phyloP scores from a whole-genome alignment of 768 basidiomycete species.

The Rhizopogon roseolus region DNA sequence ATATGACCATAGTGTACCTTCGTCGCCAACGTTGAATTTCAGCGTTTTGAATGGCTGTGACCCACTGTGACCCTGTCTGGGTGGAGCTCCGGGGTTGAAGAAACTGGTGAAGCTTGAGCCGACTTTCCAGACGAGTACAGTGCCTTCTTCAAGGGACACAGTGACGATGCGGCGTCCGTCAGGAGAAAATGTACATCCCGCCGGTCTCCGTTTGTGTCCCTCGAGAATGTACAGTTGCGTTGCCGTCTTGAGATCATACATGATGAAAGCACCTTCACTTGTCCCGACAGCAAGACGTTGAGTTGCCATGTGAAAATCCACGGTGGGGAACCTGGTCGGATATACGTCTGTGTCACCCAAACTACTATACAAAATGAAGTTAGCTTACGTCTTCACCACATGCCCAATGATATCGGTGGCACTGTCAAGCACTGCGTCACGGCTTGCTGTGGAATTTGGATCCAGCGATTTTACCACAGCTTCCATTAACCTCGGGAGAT shows the following conservation, averaged over 20 bases:
- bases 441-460: slow-evolving; percentile 71
- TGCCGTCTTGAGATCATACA: slow-evolving; percentile 96
- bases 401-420: slow-evolving; percentile 93
- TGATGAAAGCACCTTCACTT: slow-evolving; percentile 87
- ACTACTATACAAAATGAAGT: background rate
- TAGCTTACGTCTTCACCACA: slow-evolving; percentile 83
- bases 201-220: slow-evolving; percentile 75
- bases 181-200: slow-evolving; percentile 88
- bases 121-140: slow-evolving; percentile 93
- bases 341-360: background rate
- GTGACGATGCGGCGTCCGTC: slow-evolving; percentile 90
- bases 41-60: slow-evolving; percentile 87
- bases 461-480: slow-evolving; percentile 96
- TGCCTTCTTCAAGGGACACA: slow-evolving; percentile 77
- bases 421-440: slow-evolving; percentile 83
- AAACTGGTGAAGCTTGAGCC: slow-evolving; percentile 86
- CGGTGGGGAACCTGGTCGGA: slow-evolving; percentile 69
- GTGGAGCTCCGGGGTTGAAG: slow-evolving; percentile 88
- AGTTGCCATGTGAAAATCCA: slow-evolving; percentile 87
- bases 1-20: slow-evolving; percentile 46
- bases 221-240: slow-evolving; percentile 94
- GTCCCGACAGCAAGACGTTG: slow-evolving; percentile 94
- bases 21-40: slow-evolving; percentile 78
- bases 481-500: slow-evolving; percentile 82
- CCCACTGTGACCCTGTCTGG: slow-evolving; percentile 79